Conservation (phyloP, 257 asterid species). For the Parsonsia alboflavescens region DNA sequence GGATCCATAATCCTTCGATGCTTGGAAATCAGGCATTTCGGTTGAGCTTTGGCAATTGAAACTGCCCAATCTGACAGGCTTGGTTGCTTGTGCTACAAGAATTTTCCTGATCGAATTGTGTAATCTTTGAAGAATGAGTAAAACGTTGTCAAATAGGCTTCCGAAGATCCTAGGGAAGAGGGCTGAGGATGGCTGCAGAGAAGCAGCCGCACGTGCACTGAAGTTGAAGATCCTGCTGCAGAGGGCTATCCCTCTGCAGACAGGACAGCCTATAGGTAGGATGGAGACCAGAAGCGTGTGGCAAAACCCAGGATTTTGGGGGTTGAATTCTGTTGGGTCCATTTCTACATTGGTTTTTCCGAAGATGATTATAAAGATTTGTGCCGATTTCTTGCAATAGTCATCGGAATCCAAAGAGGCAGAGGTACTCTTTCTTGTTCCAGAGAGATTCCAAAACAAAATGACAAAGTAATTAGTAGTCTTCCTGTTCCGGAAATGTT, state of each 20-base stretch:
- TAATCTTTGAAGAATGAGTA: constrained; percentile 6
- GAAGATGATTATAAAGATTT: neutral
- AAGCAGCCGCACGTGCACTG: neutral
- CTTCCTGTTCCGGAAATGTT: neutral
- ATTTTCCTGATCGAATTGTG: neutral
- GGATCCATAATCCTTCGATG: neutral
- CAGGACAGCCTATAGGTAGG: constrained; percentile 8
- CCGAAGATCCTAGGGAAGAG: neutral
- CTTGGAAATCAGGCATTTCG: neutral
- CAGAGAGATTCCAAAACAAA: neutral
- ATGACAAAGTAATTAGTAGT: neutral
- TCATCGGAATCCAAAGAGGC: neutral
- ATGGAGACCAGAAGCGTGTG: neutral
- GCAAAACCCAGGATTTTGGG: constrained; percentile 3
- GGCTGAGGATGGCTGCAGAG: no score
- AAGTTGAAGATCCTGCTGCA: constrained; percentile 1
- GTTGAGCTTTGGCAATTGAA: neutral
- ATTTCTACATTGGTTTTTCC: neutral
- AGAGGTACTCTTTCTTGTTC: neutral
- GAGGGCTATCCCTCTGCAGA: constrained; percentile 7
- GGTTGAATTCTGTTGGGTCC: constrained; percentile 11
- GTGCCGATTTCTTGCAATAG: neutral
- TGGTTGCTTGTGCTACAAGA: constrained; percentile 22
- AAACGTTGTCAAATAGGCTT: constrained; percentile 1
- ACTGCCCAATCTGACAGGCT: constrained; percentile 24